Evolutionary conservation across 1,284 basidiomycete species (phyloP).

Genomic region (Amylostereum areolatum): DNA sequence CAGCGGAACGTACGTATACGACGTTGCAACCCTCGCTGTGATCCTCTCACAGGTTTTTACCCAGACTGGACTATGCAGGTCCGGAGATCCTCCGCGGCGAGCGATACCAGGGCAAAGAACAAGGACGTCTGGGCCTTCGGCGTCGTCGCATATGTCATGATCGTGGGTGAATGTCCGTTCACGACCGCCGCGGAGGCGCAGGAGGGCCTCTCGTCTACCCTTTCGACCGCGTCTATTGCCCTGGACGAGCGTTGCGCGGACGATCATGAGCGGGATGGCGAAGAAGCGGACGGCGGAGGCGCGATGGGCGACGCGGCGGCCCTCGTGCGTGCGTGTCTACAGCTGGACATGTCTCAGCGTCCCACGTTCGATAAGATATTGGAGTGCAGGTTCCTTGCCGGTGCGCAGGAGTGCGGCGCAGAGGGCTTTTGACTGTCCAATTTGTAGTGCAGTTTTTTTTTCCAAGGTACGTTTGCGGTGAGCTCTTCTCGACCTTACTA

Average conservation of each 20-base stretch:
- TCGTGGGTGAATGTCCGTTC: slow-evolving; percentile 95
- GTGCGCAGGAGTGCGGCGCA: slow-evolving; percentile 55
- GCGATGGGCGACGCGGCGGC: slow-evolving; percentile 74
- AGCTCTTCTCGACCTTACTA: too few relatives aligned
- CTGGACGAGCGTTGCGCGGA: slow-evolving; percentile 74
- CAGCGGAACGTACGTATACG: slow-evolving; percentile 86
- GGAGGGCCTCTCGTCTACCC: slow-evolving; percentile 69
- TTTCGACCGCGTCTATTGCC: slow-evolving; percentile 64
- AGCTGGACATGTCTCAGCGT: slow-evolving; percentile 61
- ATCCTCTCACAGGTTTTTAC: slow-evolving; percentile 7
- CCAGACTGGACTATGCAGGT: slow-evolving; percentile 91
- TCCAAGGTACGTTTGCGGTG: too few relatives aligned
- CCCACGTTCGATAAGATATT: slow-evolving; percentile 83
- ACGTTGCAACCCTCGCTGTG: slow-evolving; percentile 9
- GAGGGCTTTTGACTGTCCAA: slow-evolving; percentile 14
- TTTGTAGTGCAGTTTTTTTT: slow-evolving; percentile 3
- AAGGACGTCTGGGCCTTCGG: slow-evolving; percentile 99
- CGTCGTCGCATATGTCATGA: slow-evolving; percentile 94
- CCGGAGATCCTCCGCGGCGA: slow-evolving; percentile 96
- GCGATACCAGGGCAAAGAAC: slow-evolving; percentile 91
- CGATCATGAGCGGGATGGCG: slow-evolving; percentile 61
- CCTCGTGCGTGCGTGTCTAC: slow-evolving; percentile 75
- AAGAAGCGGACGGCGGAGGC: slow-evolving; percentile 77
- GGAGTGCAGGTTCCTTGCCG: slow-evolving; percentile 72
- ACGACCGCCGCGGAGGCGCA: slow-evolving; percentile 82